phyloP scores from a whole-genome alignment of 139 green algal species.

The Tetradesmus obliquus region DNA sequence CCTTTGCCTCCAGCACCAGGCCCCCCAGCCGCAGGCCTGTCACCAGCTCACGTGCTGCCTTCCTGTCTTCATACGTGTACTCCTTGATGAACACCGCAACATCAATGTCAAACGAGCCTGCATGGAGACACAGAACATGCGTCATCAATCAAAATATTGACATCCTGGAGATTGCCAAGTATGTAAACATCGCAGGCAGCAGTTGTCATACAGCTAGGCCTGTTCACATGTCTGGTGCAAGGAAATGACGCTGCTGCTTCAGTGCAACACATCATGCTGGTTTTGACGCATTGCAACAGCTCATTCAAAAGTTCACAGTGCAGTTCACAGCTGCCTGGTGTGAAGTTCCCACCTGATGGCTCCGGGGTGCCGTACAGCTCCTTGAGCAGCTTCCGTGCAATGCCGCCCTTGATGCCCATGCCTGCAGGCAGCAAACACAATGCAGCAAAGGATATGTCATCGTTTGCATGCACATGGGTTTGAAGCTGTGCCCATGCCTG shows the following conservation, averaged over 20 bases:
- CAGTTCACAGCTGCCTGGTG: background rate
- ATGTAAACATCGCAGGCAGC: background rate
- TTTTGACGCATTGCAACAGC: background rate
- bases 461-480: background rate
- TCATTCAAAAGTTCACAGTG: background rate
- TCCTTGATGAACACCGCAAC: background rate
- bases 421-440: slow-evolving; percentile 33
- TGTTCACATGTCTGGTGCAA: no score
- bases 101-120: slow-evolving; percentile 30
- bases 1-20: slow-evolving; percentile 61
- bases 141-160: no score
- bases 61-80: slow-evolving; percentile 1
- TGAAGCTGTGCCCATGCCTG: background rate
- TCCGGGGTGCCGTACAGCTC: slow-evolving; percentile 54
- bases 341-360: slow-evolving; percentile 31
- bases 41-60: slow-evolving; percentile 12
- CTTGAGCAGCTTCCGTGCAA: slow-evolving; percentile 65
- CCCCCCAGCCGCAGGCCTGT: slow-evolving; percentile 50
- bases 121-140: background rate
- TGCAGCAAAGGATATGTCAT: background rate
- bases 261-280: no score
- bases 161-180: background rate
- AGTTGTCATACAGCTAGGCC: no score
- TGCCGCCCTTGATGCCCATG: slow-evolving; percentile 66
- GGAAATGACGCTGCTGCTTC: no score